A percentile compares a stretch with the other conserved stretches of the same genome.
These are phyloP conservation scores for Parietaria judaica DNA, from an alignment of 306 rosid genomes.

Conservation along the genomic window DNA sequence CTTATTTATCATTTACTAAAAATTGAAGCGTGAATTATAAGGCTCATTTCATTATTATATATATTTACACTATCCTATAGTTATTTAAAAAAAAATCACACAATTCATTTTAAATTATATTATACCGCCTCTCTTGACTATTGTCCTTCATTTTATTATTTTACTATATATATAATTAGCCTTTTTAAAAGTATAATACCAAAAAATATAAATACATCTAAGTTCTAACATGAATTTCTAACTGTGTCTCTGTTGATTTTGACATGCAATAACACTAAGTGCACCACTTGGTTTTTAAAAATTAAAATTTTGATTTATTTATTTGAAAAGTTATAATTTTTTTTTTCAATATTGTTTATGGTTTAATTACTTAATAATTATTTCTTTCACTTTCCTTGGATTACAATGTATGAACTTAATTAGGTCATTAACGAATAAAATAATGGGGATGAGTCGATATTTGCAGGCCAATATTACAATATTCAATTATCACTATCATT, in stretches of 20 bases:
- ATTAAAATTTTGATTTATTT: constrained; percentile 4
- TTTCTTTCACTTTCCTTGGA: constrained; percentile 24
- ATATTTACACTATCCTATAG: too few species aligned
- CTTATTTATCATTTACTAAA: too few species aligned
- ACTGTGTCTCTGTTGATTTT: constrained; percentile 11
- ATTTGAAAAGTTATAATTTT: constrained; percentile 1
- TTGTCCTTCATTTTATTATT: too few species aligned
- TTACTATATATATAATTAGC: constrained; percentile 1
- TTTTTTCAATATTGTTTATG: background rate
- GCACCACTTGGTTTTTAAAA: constrained; percentile 1
- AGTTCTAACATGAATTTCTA: background rate
- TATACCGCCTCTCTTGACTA: too few species aligned
- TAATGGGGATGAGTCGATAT: constrained; percentile 15
- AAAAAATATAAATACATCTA: background rate
- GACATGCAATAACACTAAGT: constrained; percentile 15
- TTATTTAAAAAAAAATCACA: too few species aligned
- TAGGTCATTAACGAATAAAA: constrained; percentile 12
- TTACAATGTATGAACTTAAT: constrained; percentile 10
- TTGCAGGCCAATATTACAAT: constrained; percentile 26
- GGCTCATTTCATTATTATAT: too few species aligned
- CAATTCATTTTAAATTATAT: too few species aligned
- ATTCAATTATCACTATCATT: background rate
- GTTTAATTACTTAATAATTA: background rate
- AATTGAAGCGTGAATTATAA: too few species aligned
- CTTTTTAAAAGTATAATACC: background rate